Base-by-base conservation (phyloP, 2,329 filamentous ascomycete species). In the Fusarium equiseti region DNA sequence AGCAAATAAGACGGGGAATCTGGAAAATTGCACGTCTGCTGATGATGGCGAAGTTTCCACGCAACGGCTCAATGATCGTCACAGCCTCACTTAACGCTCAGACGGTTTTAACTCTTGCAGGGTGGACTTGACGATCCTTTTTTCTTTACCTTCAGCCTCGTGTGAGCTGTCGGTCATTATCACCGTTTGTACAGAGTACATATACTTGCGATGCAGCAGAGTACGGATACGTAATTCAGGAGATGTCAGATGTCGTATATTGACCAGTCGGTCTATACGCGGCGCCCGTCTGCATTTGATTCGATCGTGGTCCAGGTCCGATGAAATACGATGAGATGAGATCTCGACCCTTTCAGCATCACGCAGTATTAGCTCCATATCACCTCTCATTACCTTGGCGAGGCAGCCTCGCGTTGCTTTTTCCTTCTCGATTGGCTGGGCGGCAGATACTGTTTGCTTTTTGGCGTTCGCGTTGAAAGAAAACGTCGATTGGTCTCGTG, bases 331-430 rank as follows among this genome's bases (percentile, higher is more conserved):
- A 48, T 48, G 24, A 42, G 50, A 24, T 50, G 20, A 45, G 44
- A 63, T 56, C 35, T 44, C 35, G 29, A 13, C 22, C 31, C 27
- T 43, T 51, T 27, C 59, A 51, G 55, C 31, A 31, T 43, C 54
- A 65, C 54, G 42, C 50, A 56, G 45, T 53, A 38, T 38, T 38
- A 57, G 45, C 51, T 61, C 64, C 59, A 49, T 22, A 29, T 42
- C 42, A 32, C 35, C 26, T 38, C 10, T 38, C 18, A n/a, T 6
- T n/a, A 11, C 22, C 55, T 31, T 24, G 29, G 52, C 42, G 12
- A 18, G 31, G 22, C 9, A 52, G 32, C 35, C 45, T 11, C 31
- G 11, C 16, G 13, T 71, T 73, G 56, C 71, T 71, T 73, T 73
- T 68, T 68, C 38, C 62, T 35, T 46, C 58, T 73, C 42, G 50